Conservation (phyloP, 2,329 filamentous ascomycete genomes). For the Cryphonectria radicalis region DNA sequence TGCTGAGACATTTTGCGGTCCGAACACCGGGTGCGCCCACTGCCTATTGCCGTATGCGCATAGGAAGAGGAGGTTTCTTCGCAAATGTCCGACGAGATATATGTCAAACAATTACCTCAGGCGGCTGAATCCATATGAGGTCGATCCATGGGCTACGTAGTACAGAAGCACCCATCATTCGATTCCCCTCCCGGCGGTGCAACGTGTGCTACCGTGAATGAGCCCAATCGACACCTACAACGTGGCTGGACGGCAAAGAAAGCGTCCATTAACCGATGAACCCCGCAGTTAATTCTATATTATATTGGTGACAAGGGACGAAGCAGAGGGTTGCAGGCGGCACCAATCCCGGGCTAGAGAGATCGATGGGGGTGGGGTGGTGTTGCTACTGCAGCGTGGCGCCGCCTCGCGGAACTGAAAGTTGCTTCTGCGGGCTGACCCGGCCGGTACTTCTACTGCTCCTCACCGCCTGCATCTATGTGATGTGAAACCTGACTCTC, state of each 20-base stretch:
- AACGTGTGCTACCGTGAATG: slow-evolving; percentile 12
- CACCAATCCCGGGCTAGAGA: not conserved
- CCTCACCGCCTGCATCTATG: not conserved
- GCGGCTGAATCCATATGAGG: slow-evolving; percentile 17
- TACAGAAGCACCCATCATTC: slow-evolving; percentile 23
- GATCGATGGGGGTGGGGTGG: slow-evolving; percentile 12
- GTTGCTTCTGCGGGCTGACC: slow-evolving; percentile 22
- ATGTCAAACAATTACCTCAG: slow-evolving; percentile 8
- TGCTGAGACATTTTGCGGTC: slow-evolving; percentile 20
- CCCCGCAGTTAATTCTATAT: slow-evolving; percentile 8
- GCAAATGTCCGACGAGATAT: slow-evolving; percentile 21
- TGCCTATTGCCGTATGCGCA: slow-evolving; percentile 7
- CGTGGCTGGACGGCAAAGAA: slow-evolving; percentile 13
- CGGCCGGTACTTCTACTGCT: not conserved
- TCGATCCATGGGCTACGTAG: slow-evolving; percentile 14
- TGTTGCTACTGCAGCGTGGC: slow-evolving; percentile 9
- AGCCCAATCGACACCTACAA: slow-evolving; percentile 24
- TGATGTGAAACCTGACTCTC: not conserved
- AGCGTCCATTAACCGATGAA: slow-evolving; percentile 3
- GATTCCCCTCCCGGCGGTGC: slow-evolving; percentile 24
- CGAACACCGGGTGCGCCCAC: slow-evolving; percentile 4
- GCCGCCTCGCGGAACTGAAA: not conserved
- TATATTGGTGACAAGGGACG: slow-evolving; percentile 4
- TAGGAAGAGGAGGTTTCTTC: not conserved
- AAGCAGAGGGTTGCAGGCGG: not conserved